Evolutionary conservation across 805 yeast genomes (phyloP), one percentile per base, ranked within the genome.

Genomic region (Sugiyamaella valdiviana): DNA sequence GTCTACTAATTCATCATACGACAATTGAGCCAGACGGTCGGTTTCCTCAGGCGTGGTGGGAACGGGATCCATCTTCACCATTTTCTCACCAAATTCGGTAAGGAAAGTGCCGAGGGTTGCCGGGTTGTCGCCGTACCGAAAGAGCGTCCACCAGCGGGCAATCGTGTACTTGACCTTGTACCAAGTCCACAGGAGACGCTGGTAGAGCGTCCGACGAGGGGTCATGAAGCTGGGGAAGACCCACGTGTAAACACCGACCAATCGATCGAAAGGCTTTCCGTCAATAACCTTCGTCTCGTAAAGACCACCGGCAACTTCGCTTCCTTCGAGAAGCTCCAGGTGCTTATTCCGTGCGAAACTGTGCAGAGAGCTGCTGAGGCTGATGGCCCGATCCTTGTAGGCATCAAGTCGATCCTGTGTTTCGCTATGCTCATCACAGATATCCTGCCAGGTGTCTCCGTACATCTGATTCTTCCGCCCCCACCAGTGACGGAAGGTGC

Each of bases 161-260:
- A 52, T 16, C 26, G 16, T 17, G 21, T 44, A 39, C 32, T 41
- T 45, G 20, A 42, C n/a, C 36, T 39, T 26, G 15, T 19, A 36
- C 38, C 39, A 46, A 16, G 15, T 16, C 22, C 16, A 21, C 29
- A 48, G 38, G 6, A 51, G 15, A 14, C 36, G 15, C 41, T 41
- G 15, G 32, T 38, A 15, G 29, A 37, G 16, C 17, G 50, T 19
- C 15, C n/a, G 9, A n/a, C 32, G 32, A 9, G 22, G 29, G 2
- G 16, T 15, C 38, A 45, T 24, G 21, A 19, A 38, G 40, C 15
- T 17, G 4, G 53, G 51, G 23, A 39, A 36, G 10, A 3, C 24
- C 55, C 53, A 50, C 6, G 42, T 45, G 9, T 44, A 24, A 14
- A 41, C 24, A 7, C 56, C 56, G 5, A 49, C 40, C 3, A 26